These are phyloP conservation scores for Epichloe aotearoae DNA, from an alignment of 2,329 filamentous ascomycete genomes.

Conservation along the genomic window DNA sequence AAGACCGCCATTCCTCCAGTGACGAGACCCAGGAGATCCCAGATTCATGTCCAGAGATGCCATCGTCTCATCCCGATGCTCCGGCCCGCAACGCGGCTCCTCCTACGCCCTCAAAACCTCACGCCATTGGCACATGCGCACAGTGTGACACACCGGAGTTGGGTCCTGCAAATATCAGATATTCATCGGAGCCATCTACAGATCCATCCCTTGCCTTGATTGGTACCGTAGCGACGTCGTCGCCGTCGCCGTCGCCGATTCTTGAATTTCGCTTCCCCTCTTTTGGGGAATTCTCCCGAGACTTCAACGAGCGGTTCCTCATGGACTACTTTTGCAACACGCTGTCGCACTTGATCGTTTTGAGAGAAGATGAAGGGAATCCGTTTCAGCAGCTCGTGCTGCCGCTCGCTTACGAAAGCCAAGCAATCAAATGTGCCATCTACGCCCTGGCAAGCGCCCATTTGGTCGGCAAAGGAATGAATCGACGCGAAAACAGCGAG, in stretches of 20 bases:
- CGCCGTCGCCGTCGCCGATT: constrained; percentile 20
- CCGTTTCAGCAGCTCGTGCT: constrained; percentile 50
- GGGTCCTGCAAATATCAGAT: background rate
- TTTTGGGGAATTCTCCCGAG: constrained; percentile 44
- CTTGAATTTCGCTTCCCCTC: constrained; percentile 38
- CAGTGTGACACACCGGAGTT: constrained; percentile 7
- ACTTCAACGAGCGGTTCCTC: constrained; percentile 39
- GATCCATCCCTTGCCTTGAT: constrained; percentile 15
- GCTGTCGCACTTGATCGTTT: constrained; percentile 50
- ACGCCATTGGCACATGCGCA: constrained; percentile 8
- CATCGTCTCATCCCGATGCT: background rate
- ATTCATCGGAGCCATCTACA: constrained; percentile 6
- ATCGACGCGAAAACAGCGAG: constrained; percentile 28
- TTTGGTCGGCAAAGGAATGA: constrained; percentile 50
- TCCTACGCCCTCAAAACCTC: constrained; percentile 3
- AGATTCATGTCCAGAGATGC: background rate
- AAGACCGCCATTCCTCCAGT: background rate
- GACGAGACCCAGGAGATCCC: background rate
- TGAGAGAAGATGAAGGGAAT: constrained; percentile 48
- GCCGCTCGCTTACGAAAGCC: constrained; percentile 42
- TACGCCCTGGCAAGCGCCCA: constrained; percentile 77
- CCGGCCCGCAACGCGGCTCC: background rate
- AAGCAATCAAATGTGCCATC: constrained; percentile 65
- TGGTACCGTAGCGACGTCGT: constrained; percentile 9
- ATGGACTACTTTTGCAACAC: constrained; percentile 52